These are phyloP conservation scores for Lepidium sativum DNA, from an alignment of 345 rosid species.

Conservation along the genomic window DNA sequence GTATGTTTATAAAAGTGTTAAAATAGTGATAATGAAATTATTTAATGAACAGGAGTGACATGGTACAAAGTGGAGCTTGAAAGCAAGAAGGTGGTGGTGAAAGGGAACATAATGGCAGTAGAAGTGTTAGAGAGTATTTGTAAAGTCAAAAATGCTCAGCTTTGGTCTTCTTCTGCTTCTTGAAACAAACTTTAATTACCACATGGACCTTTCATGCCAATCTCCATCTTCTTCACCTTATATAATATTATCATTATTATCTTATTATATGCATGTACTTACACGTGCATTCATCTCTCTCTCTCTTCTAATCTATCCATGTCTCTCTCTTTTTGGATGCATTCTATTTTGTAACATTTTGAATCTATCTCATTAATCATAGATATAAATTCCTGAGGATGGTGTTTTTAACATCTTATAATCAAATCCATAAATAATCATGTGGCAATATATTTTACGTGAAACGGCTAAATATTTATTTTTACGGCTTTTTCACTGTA, in stretches of 20 bases:
- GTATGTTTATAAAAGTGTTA: not conserved
- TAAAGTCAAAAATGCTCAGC: conserved; percentile 74
- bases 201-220: conserved; percentile 23
- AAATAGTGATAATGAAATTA: not conserved
- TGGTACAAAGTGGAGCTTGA: conserved; percentile 87
- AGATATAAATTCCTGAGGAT: not conserved
- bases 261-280: conserved; percentile 13
- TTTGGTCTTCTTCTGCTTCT: conserved; percentile 44
- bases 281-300: conserved; percentile 22
- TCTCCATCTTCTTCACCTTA: conserved; percentile 2
- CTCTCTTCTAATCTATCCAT: not conserved
- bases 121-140: conserved; percentile 80
- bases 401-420: not conserved
- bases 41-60: conserved; percentile 56
- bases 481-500: too few species aligned
- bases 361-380: not conserved
- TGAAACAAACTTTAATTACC: not conserved
- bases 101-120: conserved; percentile 62
- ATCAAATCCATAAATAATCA: not conserved
- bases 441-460: not conserved
- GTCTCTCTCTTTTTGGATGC: not conserved
- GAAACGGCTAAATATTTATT: too few species aligned
- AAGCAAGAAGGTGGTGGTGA: conserved; percentile 80
- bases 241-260: conserved; percentile 2
- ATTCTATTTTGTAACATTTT: conserved; percentile 2